These are phyloP conservation scores for Hyphopichia fennica DNA, from an alignment of 1,139 yeast genomes.

Conservation along the genomic window DNA sequence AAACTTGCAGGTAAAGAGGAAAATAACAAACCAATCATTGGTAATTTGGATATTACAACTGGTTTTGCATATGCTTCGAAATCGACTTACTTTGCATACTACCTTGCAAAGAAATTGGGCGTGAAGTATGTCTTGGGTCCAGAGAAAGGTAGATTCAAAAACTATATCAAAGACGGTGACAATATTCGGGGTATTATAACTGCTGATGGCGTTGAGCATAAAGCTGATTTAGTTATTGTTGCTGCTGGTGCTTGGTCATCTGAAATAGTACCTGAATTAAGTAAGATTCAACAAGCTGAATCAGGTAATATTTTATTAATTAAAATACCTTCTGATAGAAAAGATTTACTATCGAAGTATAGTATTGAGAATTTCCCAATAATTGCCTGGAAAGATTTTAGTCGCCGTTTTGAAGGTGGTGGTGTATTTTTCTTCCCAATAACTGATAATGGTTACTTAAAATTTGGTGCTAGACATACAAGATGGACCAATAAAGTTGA, in stretches of 20 bases:
- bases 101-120: constrained; percentile 22
- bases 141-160: constrained; percentile 18
- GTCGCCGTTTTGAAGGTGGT: constrained; percentile 4
- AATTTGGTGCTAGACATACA: constrained; percentile 3
- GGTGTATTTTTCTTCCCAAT: constrained; percentile 7
- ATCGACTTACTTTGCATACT: constrained; percentile 27
- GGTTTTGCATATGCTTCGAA: constrained; percentile 38
- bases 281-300: constrained; percentile 31
- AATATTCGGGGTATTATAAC: constrained; percentile 10
- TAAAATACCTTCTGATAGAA: constrained; percentile 25
- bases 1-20: constrained; percentile 12
- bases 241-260: constrained; percentile 44
- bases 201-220: constrained; percentile 13
- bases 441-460: constrained; percentile 3
- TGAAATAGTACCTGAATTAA: constrained; percentile 26
- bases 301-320: constrained; percentile 28
- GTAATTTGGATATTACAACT: constrained; percentile 33
- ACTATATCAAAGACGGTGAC: constrained; percentile 12
- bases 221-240: constrained; percentile 28
- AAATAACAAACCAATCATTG: constrained; percentile 12
- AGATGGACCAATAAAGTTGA: constrained; percentile 1
- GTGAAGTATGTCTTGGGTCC: constrained; percentile 29
- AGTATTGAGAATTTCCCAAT: constrained; percentile 23
- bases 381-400: constrained; percentile 19
- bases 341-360: constrained; percentile 26